A percentile compares a stretch with the other conserved stretches of the same genome.
Conservation (phyloP, 176 grass and related monocot species). For the Ensete glaucum region DNA sequence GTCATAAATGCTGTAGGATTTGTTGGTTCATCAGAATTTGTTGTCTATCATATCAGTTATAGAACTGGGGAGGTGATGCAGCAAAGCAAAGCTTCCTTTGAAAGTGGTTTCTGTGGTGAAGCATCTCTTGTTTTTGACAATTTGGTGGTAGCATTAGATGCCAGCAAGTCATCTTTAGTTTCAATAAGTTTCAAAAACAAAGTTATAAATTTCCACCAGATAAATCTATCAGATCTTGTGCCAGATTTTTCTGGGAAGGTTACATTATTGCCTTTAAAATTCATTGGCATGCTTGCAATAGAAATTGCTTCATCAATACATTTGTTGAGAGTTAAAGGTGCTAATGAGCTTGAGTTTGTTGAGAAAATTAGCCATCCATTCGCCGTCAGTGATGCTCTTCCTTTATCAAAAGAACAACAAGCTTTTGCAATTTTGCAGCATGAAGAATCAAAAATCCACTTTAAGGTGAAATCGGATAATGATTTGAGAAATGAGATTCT, state of each 20-base stretch:
- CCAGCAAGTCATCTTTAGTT: constrained; percentile 50
- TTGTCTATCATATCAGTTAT: constrained; percentile 63
- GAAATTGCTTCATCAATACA: constrained; percentile 45
- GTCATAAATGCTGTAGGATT: constrained; percentile 59
- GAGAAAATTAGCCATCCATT: constrained; percentile 52
- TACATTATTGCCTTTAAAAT: constrained; percentile 47
- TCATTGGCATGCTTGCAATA: constrained; percentile 61
- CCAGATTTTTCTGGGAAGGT: constrained; percentile 41
- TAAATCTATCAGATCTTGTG: constrained; percentile 46
- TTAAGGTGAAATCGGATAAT: constrained; percentile 56
- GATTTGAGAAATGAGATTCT: constrained; percentile 37
- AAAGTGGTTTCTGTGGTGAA: constrained; percentile 61
- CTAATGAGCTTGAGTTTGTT: constrained; percentile 51
- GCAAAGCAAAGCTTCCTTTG: constrained; percentile 42
- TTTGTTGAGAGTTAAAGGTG: constrained; percentile 56
- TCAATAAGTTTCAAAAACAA: constrained; percentile 56
- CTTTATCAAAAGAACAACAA: constrained; percentile 64
- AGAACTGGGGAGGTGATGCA: constrained; percentile 83
- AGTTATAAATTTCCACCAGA: constrained; percentile 45
- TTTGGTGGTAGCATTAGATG: constrained; percentile 59
- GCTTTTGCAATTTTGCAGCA: constrained; percentile 65
- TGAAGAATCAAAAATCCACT: constrained; percentile 45
- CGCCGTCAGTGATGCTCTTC: constrained; percentile 45
- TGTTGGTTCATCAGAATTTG: constrained; percentile 54
- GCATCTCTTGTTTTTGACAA: constrained; percentile 42